These are phyloP conservation scores for Dictyophora rubrovolvata DNA, from an alignment of 768 basidiomycete genomes.

Conservation along the genomic window DNA sequence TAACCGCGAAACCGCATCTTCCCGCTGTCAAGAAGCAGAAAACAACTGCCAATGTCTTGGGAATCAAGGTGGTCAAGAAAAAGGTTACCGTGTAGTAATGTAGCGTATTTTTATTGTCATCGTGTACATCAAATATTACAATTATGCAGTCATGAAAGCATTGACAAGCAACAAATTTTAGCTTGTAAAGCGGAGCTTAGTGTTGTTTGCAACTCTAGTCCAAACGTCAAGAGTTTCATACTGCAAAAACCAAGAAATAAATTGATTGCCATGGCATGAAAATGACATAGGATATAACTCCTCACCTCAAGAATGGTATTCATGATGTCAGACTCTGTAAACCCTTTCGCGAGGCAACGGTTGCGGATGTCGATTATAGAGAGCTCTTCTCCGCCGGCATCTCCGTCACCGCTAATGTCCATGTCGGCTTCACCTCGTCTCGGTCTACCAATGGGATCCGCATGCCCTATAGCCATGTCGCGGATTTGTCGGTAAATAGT, in stretches of 20 bases:
- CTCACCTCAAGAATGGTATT: slow-evolving; percentile 70
- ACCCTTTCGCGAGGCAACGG: slow-evolving; percentile 76
- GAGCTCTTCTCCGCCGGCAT: slow-evolving; percentile 50
- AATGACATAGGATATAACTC: slow-evolving; percentile 16
- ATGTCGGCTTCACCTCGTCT: slow-evolving; percentile 62
- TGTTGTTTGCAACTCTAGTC: slow-evolving; percentile 72
- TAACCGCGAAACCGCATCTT: slow-evolving; percentile 28
- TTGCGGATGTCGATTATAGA: slow-evolving; percentile 82
- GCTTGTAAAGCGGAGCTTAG: slow-evolving; percentile 64
- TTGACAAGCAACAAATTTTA: slow-evolving; percentile 3
- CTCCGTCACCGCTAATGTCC: slow-evolving; percentile 57
- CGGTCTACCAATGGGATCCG: slow-evolving; percentile 44
- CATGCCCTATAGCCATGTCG: slow-evolving; percentile 48
- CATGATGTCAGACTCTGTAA: slow-evolving; percentile 84
- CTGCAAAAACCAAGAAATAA: slow-evolving; percentile 31
- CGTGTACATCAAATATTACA: background rate
- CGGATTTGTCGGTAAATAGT: slow-evolving; percentile 90
- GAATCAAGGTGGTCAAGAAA: slow-evolving; percentile 62
- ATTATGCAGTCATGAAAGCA: too few relatives aligned
- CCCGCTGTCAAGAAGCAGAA: slow-evolving; percentile 45
- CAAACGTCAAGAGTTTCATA: slow-evolving; percentile 81
- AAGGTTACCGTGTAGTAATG: slow-evolving; percentile 20
- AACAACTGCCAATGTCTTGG: slow-evolving; percentile 51
- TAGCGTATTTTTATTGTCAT: background rate
- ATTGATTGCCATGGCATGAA: slow-evolving; percentile 9